A percentile compares a stretch with the other conserved stretches of the same genome.
phyloP scores from a whole-genome alignment of 441 rosid species.

The Brassica balearica region DNA sequence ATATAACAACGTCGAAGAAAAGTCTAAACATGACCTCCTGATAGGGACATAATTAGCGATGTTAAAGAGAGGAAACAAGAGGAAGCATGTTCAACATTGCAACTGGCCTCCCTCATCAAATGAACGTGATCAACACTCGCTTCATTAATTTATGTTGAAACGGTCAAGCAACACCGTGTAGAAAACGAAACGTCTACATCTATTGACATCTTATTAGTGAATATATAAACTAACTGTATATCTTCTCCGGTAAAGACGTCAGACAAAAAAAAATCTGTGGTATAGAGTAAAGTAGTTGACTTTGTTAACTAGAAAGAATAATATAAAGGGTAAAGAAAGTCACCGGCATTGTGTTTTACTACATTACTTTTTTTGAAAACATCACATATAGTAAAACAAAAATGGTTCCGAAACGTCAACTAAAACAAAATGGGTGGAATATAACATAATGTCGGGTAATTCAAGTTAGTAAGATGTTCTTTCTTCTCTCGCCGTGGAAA shows the following conservation, averaged over 20 bases:
- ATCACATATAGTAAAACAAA: too few species aligned
- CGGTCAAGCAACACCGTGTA: slow-evolving; percentile 12
- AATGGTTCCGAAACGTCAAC: too few species aligned
- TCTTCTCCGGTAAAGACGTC: too few species aligned
- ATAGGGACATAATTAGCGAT: background rate
- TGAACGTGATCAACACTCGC: background rate
- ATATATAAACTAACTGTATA: too few species aligned
- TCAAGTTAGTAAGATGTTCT: background rate
- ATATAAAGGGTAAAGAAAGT: background rate
- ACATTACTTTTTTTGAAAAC: background rate
- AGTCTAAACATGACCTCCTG: slow-evolving; percentile 15
- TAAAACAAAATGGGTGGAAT: too few species aligned
- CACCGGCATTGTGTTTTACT: background rate
- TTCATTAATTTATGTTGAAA: slow-evolving; percentile 21
- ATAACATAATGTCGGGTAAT: background rate
- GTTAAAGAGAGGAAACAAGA: background rate
- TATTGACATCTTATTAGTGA: background rate
- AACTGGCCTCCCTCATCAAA: slow-evolving; percentile 2
- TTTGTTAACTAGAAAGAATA: background rate
- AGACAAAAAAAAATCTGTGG: too few species aligned
- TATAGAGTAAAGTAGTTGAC: background rate
- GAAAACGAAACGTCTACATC: slow-evolving; percentile 9
- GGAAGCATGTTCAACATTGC: background rate
- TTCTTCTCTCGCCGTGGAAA: too few species aligned
- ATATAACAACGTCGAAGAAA: slow-evolving; percentile 16